phyloP scores from a whole-genome alignment of 352 stramenopile genomes.

The Globisporangium carolinianum region DNA sequence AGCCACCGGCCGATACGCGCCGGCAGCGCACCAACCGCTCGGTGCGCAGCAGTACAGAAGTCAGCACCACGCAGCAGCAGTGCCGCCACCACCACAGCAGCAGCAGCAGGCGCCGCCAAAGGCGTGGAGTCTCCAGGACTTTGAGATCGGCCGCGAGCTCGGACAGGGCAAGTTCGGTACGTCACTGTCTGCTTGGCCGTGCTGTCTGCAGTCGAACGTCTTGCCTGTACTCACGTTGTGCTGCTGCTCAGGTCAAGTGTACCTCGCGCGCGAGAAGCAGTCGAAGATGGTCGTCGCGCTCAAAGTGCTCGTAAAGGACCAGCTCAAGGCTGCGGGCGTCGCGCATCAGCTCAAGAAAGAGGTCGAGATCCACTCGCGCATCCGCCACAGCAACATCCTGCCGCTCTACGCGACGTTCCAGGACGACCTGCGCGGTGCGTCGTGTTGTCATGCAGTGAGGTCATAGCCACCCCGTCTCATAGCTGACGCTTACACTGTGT shows the following conservation, averaged over 20 bases:
- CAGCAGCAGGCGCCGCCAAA: slow-evolving; percentile 22
- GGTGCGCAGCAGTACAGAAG: slow-evolving; percentile 3
- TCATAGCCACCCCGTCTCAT: not conserved
- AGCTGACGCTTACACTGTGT: not conserved
- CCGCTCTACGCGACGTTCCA: slow-evolving; percentile 83
- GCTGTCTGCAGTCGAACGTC: not conserved
- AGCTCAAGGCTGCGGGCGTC: slow-evolving; percentile 56
- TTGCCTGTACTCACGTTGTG: not conserved
- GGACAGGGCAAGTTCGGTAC: slow-evolving; percentile 84
- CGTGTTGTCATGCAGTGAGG: not conserved
- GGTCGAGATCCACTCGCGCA: slow-evolving; percentile 88
- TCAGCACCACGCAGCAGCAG: slow-evolving; percentile 16
- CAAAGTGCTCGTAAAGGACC: slow-evolving; percentile 89
- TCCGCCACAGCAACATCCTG: slow-evolving; percentile 85
- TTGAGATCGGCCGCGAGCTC: slow-evolving; percentile 79
- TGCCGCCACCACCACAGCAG: not conserved
- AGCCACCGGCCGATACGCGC: slow-evolving; percentile 12
- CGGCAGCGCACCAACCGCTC: slow-evolving; percentile 1
- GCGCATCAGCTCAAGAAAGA: slow-evolving; percentile 84
- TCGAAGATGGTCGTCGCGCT: slow-evolving; percentile 77
- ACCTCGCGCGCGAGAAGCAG: slow-evolving; percentile 79
- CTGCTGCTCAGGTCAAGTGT: slow-evolving; percentile 52
- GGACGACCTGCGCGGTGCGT: slow-evolving; percentile 52
- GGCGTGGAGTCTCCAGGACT: slow-evolving; percentile 81
- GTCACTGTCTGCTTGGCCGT: not conserved